phyloP scores from a whole-genome alignment of 1,139 yeast species.

The Spathaspora sp. region DNA sequence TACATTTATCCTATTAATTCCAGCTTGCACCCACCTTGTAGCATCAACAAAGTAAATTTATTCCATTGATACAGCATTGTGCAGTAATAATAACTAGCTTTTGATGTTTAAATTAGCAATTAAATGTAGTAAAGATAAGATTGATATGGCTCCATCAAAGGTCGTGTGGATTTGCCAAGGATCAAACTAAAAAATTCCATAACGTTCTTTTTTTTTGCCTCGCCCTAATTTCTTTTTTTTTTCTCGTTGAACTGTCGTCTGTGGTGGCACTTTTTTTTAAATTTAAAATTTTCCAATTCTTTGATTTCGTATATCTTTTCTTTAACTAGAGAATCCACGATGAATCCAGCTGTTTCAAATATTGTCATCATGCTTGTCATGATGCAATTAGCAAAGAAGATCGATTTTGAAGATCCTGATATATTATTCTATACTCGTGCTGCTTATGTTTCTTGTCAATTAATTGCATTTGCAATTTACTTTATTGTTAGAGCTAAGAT shows the following conservation, averaged over 20 bases:
- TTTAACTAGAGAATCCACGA: slow-evolving; percentile 18
- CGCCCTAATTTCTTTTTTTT: background rate
- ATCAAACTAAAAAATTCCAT: background rate
- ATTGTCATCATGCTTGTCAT: slow-evolving; percentile 89
- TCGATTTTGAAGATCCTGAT: slow-evolving; percentile 85
- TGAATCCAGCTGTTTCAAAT: slow-evolving; percentile 89
- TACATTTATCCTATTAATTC: no score
- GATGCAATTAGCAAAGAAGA: slow-evolving; percentile 93
- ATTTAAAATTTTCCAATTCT: slow-evolving; percentile 1
- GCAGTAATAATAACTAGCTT: no score
- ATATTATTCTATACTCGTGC: slow-evolving; percentile 75
- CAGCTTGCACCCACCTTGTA: no score
- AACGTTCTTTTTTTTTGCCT: background rate
- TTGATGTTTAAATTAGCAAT: no score
- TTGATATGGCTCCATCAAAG: background rate
- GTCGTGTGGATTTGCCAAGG: background rate
- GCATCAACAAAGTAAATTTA: no score
- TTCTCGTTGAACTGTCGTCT: background rate
- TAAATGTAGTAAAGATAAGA: no score
- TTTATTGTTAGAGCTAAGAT: slow-evolving; percentile 61
- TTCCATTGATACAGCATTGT: no score
- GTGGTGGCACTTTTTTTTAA: background rate
- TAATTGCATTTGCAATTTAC: slow-evolving; percentile 65
- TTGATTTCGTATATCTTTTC: background rate
- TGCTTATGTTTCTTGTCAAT: slow-evolving; percentile 67